Evolutionary conservation across 2,329 filamentous ascomycete genomes (phyloP).

Genomic region (Intubia oerlemansii): DNA sequence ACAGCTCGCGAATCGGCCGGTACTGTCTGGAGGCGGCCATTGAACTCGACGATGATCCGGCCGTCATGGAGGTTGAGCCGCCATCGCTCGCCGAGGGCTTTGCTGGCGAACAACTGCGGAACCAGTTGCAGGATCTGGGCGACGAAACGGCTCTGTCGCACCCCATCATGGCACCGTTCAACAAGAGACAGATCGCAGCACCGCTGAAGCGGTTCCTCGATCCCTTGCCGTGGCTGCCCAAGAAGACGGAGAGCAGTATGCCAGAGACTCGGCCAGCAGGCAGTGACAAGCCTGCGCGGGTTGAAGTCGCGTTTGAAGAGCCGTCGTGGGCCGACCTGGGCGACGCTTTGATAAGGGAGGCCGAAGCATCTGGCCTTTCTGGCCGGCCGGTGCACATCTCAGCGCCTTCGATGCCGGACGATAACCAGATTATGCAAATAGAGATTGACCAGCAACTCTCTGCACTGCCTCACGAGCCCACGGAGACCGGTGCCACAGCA

Average conservation of each 20-base stretch:
- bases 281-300: no score
- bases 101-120: conserved; percentile 39
- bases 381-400: conserved; percentile 16
- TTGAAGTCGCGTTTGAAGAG: conserved; percentile 11
- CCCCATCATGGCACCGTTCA: conserved; percentile 36
- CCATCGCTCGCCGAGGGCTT: conserved; percentile 40
- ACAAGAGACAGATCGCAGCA: conserved; percentile 26
- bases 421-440: conserved; percentile 17
- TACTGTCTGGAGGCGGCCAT: conserved; percentile 46
- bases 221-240: conserved; percentile 38
- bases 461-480: background rate
- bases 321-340: conserved; percentile 23
- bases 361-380: conserved; percentile 14
- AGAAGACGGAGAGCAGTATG: no score
- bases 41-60: conserved; percentile 44
- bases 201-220: conserved; percentile 33
- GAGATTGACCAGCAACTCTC: conserved; percentile 16
- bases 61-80: conserved; percentile 38
- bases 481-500: background rate
- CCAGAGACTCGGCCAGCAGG: no score
- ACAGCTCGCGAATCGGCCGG: conserved; percentile 32
- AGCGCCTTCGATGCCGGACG: conserved; percentile 16
- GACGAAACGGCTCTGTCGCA: conserved; percentile 37
- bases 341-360: conserved; percentile 17
- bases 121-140: conserved; percentile 27